Base-by-base conservation (phyloP, 1,284 basidiomycete species). In the Cutaneotrichosporon cutaneum region DNA sequence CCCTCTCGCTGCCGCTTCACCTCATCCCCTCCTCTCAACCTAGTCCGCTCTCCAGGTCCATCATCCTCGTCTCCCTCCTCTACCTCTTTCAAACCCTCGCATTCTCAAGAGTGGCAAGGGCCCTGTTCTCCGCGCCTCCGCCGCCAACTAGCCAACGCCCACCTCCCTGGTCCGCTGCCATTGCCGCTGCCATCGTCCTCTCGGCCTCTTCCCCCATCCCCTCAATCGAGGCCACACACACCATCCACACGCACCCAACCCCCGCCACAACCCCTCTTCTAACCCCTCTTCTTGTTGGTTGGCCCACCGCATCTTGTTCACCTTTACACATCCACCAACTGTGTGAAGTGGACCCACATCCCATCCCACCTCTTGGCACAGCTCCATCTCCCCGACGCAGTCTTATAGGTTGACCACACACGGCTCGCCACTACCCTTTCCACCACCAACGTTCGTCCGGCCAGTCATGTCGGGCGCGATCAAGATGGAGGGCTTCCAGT, bases 401-500 rank as follows among this genome's bases (percentile, higher is more conserved):
- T 39, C 33, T 33, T 33, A 9, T 33, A 33, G 4, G 9, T 33
- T 4, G 24, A 11, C 22, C 21, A 47, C 9, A 24, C 44, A 3
- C 47, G 8, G 9, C 18, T 50, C 26, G 48, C 26, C 48, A 27
- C 48, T 32, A 30, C 7, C 16, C 16, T 13, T 4, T 27, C 13
- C 11, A 14, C 24, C 8, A 27, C 26, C 45, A 27, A 16, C 13
- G 5, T 11, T 16, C 21, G 26, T 50, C 26, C 16, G 27, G 3
- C 27, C 35, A 21, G 42, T 21, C 58, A 60, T 71, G 70, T 62
- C 63, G 50, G 58, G 65, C 52, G 64, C 59, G 26, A 68, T 71
- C 59, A 73, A 71, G 63, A 69, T 68, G 57, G 70, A 73, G 51
- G 71, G 71, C 53, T 73, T 73, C 59, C 62, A 66, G 71, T 73